Evolutionary conservation across 148 eudicot genomes (phyloP).

Genomic region (Agrostemma githago): DNA sequence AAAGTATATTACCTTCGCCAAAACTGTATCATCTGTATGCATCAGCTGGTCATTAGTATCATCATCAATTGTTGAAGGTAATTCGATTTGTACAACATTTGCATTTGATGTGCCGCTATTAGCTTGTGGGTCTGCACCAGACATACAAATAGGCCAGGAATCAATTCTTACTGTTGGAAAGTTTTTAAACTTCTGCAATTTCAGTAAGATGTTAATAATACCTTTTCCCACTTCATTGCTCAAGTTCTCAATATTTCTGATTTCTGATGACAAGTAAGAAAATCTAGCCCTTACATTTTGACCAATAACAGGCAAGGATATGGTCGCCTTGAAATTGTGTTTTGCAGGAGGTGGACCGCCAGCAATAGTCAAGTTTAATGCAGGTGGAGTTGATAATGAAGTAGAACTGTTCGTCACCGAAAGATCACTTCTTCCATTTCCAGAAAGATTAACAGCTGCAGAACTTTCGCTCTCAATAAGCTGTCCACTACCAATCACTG

Average conservation of each 20-base stretch:
- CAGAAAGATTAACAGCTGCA: slow-evolving; percentile 22
- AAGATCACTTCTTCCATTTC: slow-evolving; percentile 24
- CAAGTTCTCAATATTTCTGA: slow-evolving; percentile 20
- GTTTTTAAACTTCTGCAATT: slow-evolving; percentile 22
- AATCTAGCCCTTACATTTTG: slow-evolving; percentile 71
- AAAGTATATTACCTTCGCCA: slow-evolving; percentile 22
- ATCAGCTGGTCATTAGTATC: slow-evolving; percentile 23
- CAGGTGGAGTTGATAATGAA: slow-evolving; percentile 23
- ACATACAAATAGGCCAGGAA: slow-evolving; percentile 26
- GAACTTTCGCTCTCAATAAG: slow-evolving; percentile 21
- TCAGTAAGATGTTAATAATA: slow-evolving; percentile 17
- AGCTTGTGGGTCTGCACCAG: slow-evolving; percentile 25
- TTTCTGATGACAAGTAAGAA: slow-evolving; percentile 33
- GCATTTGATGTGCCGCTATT: slow-evolving; percentile 17
- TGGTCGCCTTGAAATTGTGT: slow-evolving; percentile 74
- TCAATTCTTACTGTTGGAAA: slow-evolving; percentile 14
- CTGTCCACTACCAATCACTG: slow-evolving; percentile 34
- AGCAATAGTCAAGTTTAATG: slow-evolving; percentile 69
- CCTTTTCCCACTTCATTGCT: slow-evolving; percentile 25
- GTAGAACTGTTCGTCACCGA: slow-evolving; percentile 23
- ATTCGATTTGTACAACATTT: slow-evolving; percentile 23
- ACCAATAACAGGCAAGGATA: slow-evolving; percentile 85
- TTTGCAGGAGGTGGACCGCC: slow-evolving; percentile 86
- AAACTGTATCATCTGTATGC: slow-evolving; percentile 21
- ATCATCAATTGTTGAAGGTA: slow-evolving; percentile 15